Evolutionary conservation across 106 monocot species (phyloP), one percentile per base, ranked within the genome.

Genomic region (Amphibolis antarctica): DNA sequence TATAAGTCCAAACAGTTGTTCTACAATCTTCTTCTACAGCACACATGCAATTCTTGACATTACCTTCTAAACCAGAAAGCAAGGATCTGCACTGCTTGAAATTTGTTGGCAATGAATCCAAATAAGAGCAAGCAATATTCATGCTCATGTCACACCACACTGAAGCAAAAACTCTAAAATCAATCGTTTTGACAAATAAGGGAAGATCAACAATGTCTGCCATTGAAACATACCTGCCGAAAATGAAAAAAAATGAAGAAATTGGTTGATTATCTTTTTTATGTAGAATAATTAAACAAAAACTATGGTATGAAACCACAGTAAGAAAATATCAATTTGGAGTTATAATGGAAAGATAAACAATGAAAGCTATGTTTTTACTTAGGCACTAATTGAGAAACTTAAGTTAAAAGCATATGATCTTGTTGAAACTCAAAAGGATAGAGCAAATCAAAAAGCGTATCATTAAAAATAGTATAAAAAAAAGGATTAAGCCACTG

Each of bases 1-100:
- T 77, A 66, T 91, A 98, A 48, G 85, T 91, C 90, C 98, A 98
- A 12, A 98, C 89, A 24, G 87, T 87, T 36, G 90, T 98, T 60
- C 98, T 82, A 61, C 98, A 98, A 48, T 98, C 98, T 31, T 90
- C 98, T 74, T 98, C 68, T 57, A 98, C 75, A 45, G 80, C 68
- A 68, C 79, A 81, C 9, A 81, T 14, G 69, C 86, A 98, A 9
- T 54, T 24, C 11, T 71, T 42, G 23, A 42, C 44, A 53, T 78
- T 76, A 53, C 66, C 67, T 17, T 73, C 66, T 42, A 82, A 63
- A 12, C 90, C 89, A 60, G 82, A 80, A 26, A 85, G 30, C 59
- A 98, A 69, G 27, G 77, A 80, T 54, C 80, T 69, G 69, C 87
- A 91, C 47, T 72, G 64, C 58, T 63, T 47, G 9, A 70, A 72